Conservation (phyloP, 78 protist species). For the Emiliania huxleyi region DNA sequence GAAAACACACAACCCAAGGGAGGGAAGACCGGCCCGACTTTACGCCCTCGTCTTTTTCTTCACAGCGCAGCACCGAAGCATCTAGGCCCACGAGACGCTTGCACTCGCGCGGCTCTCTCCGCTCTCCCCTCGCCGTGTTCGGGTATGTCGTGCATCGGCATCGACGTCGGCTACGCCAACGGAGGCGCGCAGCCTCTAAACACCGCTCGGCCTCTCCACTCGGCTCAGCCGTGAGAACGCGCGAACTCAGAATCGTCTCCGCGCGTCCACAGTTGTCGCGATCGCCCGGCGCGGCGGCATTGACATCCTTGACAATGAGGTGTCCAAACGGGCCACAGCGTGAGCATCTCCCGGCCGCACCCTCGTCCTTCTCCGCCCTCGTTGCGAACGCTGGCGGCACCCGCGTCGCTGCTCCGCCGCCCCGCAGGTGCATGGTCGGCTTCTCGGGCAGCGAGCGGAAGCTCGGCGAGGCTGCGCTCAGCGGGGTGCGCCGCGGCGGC, state of each 20-base stretch:
- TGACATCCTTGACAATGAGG: conserved; percentile 83
- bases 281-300: conserved; percentile 87
- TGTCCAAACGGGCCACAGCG: conserved; percentile 78
- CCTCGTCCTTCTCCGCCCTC: not conserved
- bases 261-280: conserved; percentile 54
- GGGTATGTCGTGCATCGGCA: conserved; percentile 3
- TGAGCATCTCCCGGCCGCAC: not conserved
- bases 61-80: too few relatives aligned
- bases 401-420: too few relatives aligned
- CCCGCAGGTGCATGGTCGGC: conserved; percentile 29
- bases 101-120: too few relatives aligned
- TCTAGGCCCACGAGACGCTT: too few relatives aligned
- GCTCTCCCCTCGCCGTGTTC: too few relatives aligned
- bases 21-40: too few relatives aligned
- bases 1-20: too few relatives aligned
- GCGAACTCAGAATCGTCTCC: not conserved
- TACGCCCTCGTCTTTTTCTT: too few relatives aligned
- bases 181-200: conserved; percentile 10
- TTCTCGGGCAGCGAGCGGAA: conserved; percentile 34
- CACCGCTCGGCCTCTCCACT: too few relatives aligned
- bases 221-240: too few relatives aligned
- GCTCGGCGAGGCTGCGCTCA: conserved; percentile 13
- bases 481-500: not conserved
- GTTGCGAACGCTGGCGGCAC: too few relatives aligned
- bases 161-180: not conserved